Base-by-base conservation (phyloP, 805 yeast genomes). In the Myxozyma nipponensis region DNA sequence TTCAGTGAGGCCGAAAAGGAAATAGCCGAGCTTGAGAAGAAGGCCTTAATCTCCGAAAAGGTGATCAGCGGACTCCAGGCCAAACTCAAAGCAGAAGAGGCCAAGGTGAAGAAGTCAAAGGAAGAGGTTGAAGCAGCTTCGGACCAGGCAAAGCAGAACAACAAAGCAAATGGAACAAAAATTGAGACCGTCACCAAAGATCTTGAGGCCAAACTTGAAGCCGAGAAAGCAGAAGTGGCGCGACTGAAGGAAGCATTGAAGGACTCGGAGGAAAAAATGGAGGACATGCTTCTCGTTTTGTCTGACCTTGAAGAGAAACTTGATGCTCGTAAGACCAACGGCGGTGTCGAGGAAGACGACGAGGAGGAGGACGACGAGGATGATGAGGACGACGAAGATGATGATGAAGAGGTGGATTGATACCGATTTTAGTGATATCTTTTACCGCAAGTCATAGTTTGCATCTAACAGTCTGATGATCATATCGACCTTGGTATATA, bases 231-330 rank as follows among this genome's bases (percentile, higher is more conserved):
- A 4, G 55, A 60, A 9, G 35, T 60, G n/a, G 51, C 47, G 18
- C 40, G 41, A 18, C 18, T 41, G 18, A 47, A 41, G 34, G 22
- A 35, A 3, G 42, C 39, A 23, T 34, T 39, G 32, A 52, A 44
- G 26, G 56, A 46, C 15, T 44, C 47, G 2, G 51, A 50, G 28
- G 56, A 41, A 41, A 86, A 82, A 23, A 62, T 81, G 9, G 95
- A 88, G 60, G 95, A 86, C 55, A 66, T 88, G 60, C 77, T 88
- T 81, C 67, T 87, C 22, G 69, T 89, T 18, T 79, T 89, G 65
- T 78, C 84, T 18, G 95, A 86, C 41, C 69, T 87, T 59, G 95
- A 88, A 52, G 88, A 83, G 44, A 78, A 77, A 56, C 79, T 79
- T 50, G 70, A 73, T 26, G 72, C 72, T 3, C 88, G 83, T 23